Percentiles rank a stretch among this genome's conserved stretches.
Evolutionary conservation across 768 basidiomycete species (phyloP).

Genomic region (Macrolepiota fuliginosa): DNA sequence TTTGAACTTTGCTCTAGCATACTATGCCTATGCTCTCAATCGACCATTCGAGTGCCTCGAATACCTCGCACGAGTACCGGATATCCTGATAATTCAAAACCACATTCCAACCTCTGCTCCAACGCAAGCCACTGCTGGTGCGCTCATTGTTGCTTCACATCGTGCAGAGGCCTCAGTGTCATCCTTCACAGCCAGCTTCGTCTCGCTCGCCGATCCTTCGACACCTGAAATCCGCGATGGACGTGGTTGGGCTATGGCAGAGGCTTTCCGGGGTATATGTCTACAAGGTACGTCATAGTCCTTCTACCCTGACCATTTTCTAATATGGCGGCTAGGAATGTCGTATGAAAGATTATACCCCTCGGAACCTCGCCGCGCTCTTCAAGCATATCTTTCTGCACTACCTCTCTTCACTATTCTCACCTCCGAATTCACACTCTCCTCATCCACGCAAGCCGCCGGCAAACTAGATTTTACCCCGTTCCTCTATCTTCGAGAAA

Average conservation of each 20-base stretch:
- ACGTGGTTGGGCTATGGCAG: conserved; percentile 68
- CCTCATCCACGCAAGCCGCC: conserved; percentile 23
- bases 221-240: conserved; percentile 64
- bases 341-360: conserved; percentile 61
- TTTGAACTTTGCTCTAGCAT: conserved; percentile 66
- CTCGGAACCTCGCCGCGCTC: conserved; percentile 44
- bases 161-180: conserved; percentile 37
- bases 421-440: conserved; percentile 42
- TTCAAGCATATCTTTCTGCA: conserved; percentile 54
- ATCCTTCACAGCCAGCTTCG: conserved; percentile 50
- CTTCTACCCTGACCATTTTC: background rate
- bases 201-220: conserved; percentile 37
- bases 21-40: conserved; percentile 77
- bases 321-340: conserved; percentile 56
- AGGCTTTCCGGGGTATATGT: conserved; percentile 74
- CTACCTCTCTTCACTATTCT: conserved; percentile 52
- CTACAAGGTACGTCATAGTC: conserved; percentile 57
- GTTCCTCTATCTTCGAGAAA: conserved; percentile 71
- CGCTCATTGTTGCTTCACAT: conserved; percentile 26
- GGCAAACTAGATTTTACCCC: conserved; percentile 46
- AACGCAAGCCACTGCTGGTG: conserved; percentile 33
- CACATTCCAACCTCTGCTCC: conserved; percentile 47
- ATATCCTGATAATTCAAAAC: conserved; percentile 50
- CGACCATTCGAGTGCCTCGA: conserved; percentile 61
- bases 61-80: conserved; percentile 53